Base-by-base conservation (phyloP, 768 basidiomycete species). In the Suillus ampliporus region DNA sequence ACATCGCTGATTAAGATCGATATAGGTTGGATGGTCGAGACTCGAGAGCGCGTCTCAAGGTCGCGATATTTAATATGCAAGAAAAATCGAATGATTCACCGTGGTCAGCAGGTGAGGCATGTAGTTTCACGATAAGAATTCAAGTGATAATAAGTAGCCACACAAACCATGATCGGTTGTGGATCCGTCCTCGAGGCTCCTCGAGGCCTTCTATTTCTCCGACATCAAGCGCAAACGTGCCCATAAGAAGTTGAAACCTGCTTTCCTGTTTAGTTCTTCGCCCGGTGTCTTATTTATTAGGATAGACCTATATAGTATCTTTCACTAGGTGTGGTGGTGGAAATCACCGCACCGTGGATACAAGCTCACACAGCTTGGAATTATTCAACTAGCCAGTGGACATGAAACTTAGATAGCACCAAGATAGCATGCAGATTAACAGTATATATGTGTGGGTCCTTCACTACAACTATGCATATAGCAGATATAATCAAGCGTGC, bases 1-100 rank as follows among this genome's bases (percentile, higher is more conserved):
- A 54, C 73, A 76, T 76, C 44, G 64, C 40, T 23, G 53, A 54
- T 52, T 11, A n/a, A 53, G 51, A 7, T 3, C 31, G 31, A 31
- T 52, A n/a, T 54, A 57, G 57, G 60, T 52, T 13, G 56, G 48
- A 50, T 54, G 15, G 35, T 17, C 21, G 23, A 56, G n/a, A n/a
- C n/a, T n/a, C n/a, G n/a, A n/a, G n/a, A n/a, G 38, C 35, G 6
- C 35, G 21, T 54, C 8, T 35, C 38, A 28, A 28, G 31, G 31
- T 51, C 11, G 11, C 38, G 38, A 38, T 38, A 13, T 38, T 13
- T 38, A 13, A 46, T n/a, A 46, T 9, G 15, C 21, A 54, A 26
- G 54, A 13, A 10, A 7, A 26, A 14, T 56, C 38, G 23, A 17
- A 19, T 38, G 53, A 1, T 56, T 19, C 54, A 26, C 37, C 37